Evolutionary conservation across 2,329 filamentous ascomycete genomes (phyloP).

Genomic region (Penicillium sp.): DNA sequence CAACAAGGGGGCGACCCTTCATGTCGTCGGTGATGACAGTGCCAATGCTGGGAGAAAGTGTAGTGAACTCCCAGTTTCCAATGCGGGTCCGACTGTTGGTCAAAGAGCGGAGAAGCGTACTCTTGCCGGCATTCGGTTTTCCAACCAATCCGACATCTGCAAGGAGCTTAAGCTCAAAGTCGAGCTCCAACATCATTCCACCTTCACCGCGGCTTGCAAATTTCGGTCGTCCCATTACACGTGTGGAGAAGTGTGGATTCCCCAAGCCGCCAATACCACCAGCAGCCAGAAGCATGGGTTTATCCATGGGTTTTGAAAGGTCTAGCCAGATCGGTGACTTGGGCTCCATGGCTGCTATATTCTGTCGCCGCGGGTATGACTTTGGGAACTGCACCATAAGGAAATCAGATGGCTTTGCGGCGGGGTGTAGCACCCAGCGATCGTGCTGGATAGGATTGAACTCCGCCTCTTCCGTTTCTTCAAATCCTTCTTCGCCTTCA

Average conservation of each 20-base stretch:
- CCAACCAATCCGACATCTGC: slow-evolving; percentile 94
- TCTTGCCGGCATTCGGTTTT: slow-evolving; percentile 94
- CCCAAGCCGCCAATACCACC: slow-evolving; percentile 88
- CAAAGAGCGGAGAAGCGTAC: slow-evolving; percentile 81
- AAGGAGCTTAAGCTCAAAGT: slow-evolving; percentile 90
- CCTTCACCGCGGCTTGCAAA: slow-evolving; percentile 85
- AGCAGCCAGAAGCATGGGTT: slow-evolving; percentile 79
- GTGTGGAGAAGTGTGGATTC: slow-evolving; percentile 87
- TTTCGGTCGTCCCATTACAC: slow-evolving; percentile 71
- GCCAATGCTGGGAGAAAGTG: slow-evolving; percentile 89
- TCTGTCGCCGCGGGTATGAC: slow-evolving; percentile 56
- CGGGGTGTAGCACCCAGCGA: slow-evolving; percentile 86
- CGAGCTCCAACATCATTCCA: slow-evolving; percentile 73
- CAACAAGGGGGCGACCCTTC: slow-evolving; percentile 66
- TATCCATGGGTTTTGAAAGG: slow-evolving; percentile 72
- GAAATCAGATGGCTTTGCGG: slow-evolving; percentile 70
- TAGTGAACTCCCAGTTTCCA: slow-evolving; percentile 96
- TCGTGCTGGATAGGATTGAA: slow-evolving; percentile 54
- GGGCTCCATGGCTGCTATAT: slow-evolving; percentile 67
- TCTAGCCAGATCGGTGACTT: slow-evolving; percentile 70
- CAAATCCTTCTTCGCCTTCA: slow-evolving; percentile 13
- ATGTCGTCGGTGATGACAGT: slow-evolving; percentile 91
- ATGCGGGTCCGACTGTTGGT: slow-evolving; percentile 86
- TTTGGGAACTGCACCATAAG: slow-evolving; percentile 58
- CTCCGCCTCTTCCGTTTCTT: slow-evolving; percentile 44